A percentile compares a stretch with the other conserved stretches of the same genome.
phyloP scores from a whole-genome alignment of 768 basidiomycete species.

The Paxillus ammoniavirescens region DNA sequence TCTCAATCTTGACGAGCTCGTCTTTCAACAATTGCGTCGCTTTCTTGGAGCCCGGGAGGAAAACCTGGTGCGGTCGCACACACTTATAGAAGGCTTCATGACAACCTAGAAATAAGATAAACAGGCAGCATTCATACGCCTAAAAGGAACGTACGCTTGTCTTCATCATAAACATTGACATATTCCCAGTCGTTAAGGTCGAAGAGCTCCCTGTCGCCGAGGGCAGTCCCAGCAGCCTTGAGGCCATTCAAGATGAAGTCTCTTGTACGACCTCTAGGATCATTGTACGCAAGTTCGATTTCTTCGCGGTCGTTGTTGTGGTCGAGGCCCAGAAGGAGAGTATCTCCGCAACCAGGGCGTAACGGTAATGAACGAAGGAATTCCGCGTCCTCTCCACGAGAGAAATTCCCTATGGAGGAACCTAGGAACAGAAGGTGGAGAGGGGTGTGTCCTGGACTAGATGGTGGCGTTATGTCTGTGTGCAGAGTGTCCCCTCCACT shows the following conservation, averaged over 20 bases:
- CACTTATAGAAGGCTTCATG: conserved; percentile 87
- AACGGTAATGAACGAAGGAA: conserved; percentile 84
- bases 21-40: conserved; percentile 57
- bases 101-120: conserved; percentile 44
- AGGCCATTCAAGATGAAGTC: conserved; percentile 88
- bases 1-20: conserved; percentile 84
- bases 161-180: conserved; percentile 55
- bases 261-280: conserved; percentile 66
- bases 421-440: conserved; percentile 90
- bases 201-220: conserved; percentile 69
- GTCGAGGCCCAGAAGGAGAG: conserved; percentile 88
- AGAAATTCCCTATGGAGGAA: conserved; percentile 90
- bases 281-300: conserved; percentile 88
- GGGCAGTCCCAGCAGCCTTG: conserved; percentile 58
- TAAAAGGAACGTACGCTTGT: conserved; percentile 38
- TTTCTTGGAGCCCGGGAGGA: conserved; percentile 44
- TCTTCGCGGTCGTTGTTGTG: conserved; percentile 67
- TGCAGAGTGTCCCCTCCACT: conserved; percentile 10
- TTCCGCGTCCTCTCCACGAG: conserved; percentile 58
- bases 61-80: conserved; percentile 53
- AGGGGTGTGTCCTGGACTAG: conserved; percentile 53
- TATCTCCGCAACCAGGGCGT: conserved; percentile 72
- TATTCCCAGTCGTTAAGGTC: conserved; percentile 75
- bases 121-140: not conserved
- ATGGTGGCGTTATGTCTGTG: conserved; percentile 27